These are phyloP conservation scores for Haematococcus sp. DNA, from an alignment of 139 green algal genomes.

Conservation along the genomic window DNA sequence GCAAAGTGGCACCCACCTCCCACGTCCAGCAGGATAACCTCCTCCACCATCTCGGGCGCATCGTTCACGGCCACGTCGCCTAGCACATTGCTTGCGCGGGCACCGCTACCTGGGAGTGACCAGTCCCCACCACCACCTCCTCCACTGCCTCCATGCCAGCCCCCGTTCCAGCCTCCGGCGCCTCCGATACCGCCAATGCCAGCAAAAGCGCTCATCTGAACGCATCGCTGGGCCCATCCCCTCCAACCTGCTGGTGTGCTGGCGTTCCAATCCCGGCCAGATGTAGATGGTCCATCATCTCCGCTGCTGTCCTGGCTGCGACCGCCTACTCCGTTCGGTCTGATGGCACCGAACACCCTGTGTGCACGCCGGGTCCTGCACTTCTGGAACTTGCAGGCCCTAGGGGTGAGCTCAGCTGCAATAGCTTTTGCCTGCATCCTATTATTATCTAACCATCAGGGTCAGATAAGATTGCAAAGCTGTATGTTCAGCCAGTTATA, in stretches of 20 bases:
- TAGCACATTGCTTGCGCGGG: constrained; percentile 11
- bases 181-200: constrained; percentile 14
- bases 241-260: not conserved
- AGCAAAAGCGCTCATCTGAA: not conserved
- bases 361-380: too few species aligned
- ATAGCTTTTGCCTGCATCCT: too few species aligned
- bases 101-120: not conserved
- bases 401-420: too few species aligned
- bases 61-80: constrained; percentile 17
- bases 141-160: not conserved
- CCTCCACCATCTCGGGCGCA: constrained; percentile 40
- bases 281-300: not conserved
- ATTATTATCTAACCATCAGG: too few species aligned
- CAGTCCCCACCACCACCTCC: constrained; percentile 18
- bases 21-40: constrained; percentile 81
- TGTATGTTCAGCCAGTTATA: too few species aligned
- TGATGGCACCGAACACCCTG: too few species aligned
- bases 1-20: constrained; percentile 38
- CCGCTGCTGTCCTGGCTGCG: not conserved
- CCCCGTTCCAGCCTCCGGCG: not conserved
- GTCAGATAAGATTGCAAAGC: too few species aligned
- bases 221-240: constrained; percentile 1
- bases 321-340: too few species aligned
- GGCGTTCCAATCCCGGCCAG: not conserved
- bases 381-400: too few species aligned